Evolutionary conservation across 2,329 filamentous ascomycete genomes (phyloP).

Genomic region (Fonsecaea erecta): DNA sequence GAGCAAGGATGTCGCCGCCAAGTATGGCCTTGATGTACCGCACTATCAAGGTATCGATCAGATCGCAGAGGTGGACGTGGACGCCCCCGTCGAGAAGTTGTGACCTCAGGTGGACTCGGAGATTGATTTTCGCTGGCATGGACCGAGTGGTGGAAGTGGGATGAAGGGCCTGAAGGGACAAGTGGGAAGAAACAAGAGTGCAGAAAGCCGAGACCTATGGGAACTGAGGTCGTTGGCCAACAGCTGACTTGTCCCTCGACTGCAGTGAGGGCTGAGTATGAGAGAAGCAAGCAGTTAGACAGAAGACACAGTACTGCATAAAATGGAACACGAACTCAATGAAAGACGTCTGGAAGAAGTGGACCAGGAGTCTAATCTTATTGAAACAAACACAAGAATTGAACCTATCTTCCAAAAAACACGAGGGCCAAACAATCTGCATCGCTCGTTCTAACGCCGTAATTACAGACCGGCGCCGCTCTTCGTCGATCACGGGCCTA

Average conservation of each 20-base stretch:
- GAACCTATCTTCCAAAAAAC: not conserved
- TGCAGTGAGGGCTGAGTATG: not conserved
- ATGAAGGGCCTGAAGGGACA: too few species aligned
- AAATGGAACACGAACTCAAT: not conserved
- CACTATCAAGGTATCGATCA: constrained; percentile 86
- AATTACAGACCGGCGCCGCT: not conserved
- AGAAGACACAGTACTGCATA: not conserved
- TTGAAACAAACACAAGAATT: not conserved
- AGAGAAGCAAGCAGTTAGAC: not conserved
- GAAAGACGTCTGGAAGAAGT: not conserved
- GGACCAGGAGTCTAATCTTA: not conserved
- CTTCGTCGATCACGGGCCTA: not conserved
- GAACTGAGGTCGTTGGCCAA: not conserved
- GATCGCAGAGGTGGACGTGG: constrained; percentile 68
- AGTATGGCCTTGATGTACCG: constrained; percentile 84
- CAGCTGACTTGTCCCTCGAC: not conserved
- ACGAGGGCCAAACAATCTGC: not conserved
- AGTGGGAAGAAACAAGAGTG: too few species aligned
- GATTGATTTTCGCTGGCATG: not conserved
- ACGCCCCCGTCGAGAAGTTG: constrained; percentile 36
- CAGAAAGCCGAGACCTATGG: not conserved
- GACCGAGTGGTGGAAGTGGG: not conserved
- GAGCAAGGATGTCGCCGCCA: constrained; percentile 74
- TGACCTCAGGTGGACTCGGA: constrained; percentile 11
- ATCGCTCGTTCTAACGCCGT: not conserved